Evolutionary conservation across 768 basidiomycete genomes (phyloP).

Genomic region (Tubosaeta sp.): DNA sequence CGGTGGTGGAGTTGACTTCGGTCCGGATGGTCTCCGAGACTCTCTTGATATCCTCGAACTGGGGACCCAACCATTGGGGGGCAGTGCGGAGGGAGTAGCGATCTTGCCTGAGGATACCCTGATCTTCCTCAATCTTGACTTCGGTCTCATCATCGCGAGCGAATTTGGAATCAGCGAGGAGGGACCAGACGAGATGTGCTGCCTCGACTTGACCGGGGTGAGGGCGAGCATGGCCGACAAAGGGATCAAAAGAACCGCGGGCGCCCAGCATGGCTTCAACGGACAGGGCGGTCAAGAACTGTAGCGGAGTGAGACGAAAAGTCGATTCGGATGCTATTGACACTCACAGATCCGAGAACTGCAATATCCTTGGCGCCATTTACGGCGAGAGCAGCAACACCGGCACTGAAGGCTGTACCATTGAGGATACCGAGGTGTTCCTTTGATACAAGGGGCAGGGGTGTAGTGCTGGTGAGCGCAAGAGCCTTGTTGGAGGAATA

Average conservation of each 20-base stretch:
- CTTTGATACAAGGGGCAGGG: conserved; percentile 66
- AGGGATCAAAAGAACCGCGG: conserved; percentile 68
- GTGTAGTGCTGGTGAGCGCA: conserved; percentile 53
- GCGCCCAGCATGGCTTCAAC: conserved; percentile 77
- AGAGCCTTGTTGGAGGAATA: conserved; percentile 46
- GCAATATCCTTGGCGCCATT: conserved; percentile 67
- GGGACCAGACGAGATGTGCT: conserved; percentile 61
- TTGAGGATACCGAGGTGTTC: conserved; percentile 81
- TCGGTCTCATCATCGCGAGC: conserved; percentile 72
- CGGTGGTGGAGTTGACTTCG: conserved; percentile 87
- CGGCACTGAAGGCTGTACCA: conserved; percentile 82
- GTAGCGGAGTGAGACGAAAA: conserved; percentile 8
- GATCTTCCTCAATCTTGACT: conserved; percentile 66
- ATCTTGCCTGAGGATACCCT: conserved; percentile 74
- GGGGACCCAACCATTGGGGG: conserved; percentile 84
- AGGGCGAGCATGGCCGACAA: conserved; percentile 72
- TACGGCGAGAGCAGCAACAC: conserved; percentile 70
- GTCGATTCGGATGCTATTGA: neutral
- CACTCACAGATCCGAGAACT: conserved; percentile 43
- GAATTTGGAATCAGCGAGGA: conserved; percentile 66
- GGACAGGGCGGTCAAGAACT: conserved; percentile 80
- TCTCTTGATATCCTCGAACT: conserved; percentile 72
- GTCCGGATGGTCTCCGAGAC: conserved; percentile 60
- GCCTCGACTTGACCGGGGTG: conserved; percentile 84
- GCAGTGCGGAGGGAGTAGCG: conserved; percentile 63